Conservation (phyloP, 108 stramenopile genomes). For the Licmophora abbreviata region DNA sequence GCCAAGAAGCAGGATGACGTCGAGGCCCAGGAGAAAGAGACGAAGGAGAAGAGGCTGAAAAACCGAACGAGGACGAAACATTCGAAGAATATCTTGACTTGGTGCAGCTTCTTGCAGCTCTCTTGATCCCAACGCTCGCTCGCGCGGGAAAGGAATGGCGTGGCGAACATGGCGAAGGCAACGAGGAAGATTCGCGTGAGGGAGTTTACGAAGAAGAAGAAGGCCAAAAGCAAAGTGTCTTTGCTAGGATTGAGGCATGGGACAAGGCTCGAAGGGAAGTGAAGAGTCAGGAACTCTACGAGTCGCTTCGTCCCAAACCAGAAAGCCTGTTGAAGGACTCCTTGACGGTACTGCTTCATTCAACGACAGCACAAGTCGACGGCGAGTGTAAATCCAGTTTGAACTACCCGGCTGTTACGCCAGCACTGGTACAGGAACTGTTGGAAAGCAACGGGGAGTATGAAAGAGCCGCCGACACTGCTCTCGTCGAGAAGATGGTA, state of each 20-base stretch:
- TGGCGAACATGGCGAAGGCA: neutral
- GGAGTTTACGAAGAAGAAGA: neutral
- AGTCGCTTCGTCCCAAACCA: neutral
- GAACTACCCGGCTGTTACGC: neutral
- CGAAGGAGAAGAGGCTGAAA: neutral
- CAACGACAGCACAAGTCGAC: neutral
- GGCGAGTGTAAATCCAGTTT: too few relatives aligned
- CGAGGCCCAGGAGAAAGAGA: slow-evolving; percentile 5
- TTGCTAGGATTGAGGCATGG: too few relatives aligned
- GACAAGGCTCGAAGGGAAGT: too few relatives aligned
- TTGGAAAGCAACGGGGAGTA: slow-evolving; percentile 5
- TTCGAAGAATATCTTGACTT: slow-evolving; percentile 26
- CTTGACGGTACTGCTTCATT: slow-evolving; percentile 4
- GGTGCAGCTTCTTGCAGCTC: slow-evolving; percentile 18
- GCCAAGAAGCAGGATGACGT: slow-evolving; percentile 12
- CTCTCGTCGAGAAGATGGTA: slow-evolving; percentile 5
- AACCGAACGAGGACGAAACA: slow-evolving; percentile 1
- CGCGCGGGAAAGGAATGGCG: slow-evolving; percentile 13
- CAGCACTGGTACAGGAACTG: neutral
- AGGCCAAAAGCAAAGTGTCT: neutral
- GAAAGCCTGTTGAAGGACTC: slow-evolving; percentile 11
- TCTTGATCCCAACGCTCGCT: slow-evolving; percentile 31
- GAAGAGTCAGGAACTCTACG: too few relatives aligned
- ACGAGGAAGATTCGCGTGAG: neutral
- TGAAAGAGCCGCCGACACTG: slow-evolving; percentile 6